Evolutionary conservation across 805 yeast species (phyloP), one percentile per base, ranked within the genome.

Genomic region (Grigorovia yakushimaensis): DNA sequence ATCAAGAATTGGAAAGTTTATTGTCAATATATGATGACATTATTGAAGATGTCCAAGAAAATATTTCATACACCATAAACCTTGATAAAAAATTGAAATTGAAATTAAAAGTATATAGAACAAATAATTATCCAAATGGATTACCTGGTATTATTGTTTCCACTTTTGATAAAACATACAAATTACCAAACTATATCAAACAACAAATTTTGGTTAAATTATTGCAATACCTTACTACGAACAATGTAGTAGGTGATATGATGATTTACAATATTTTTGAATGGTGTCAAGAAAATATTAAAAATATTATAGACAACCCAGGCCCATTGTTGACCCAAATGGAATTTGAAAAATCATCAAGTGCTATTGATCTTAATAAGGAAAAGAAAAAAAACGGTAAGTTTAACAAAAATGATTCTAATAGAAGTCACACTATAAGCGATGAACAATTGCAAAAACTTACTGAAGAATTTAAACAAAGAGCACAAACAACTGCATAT

Each of bases 1-100:
- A 68, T 0, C 84, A 84, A 58, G 97, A 89, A 58, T 58, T 81
- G 15, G 88, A 82, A 49, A 79, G 88, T 43, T 64, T 89, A 49
- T 59, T 67, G 19, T 73, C 81, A 38, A 77, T 87, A 20, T 84
- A 79, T 47, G 73, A 72, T n/a, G 76, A 73, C 18, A 58, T 65
- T 19, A 54, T 78, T 22, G 62, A 62, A 13, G 48, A 58, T 8
- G 47, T 62, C 4, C 60, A 60, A n/a, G 57, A 62, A 2, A 51
- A 60, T 22, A 56, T 64, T 2, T 57, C 59, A 39, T 56, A 53
- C 40, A 52, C 54, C 21, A 61, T 69, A 33, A 70, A 65, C 21
- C 54, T 74, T n/a, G 44, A 56, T 7, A 58, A 73, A 17, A 52
- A 68, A 24, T 49, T 72, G 10, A 51, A 53, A 35, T 36, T 55